These are phyloP conservation scores for Saturnispora diversa DNA, from an alignment of 805 yeast genomes.

Conservation along the genomic window DNA sequence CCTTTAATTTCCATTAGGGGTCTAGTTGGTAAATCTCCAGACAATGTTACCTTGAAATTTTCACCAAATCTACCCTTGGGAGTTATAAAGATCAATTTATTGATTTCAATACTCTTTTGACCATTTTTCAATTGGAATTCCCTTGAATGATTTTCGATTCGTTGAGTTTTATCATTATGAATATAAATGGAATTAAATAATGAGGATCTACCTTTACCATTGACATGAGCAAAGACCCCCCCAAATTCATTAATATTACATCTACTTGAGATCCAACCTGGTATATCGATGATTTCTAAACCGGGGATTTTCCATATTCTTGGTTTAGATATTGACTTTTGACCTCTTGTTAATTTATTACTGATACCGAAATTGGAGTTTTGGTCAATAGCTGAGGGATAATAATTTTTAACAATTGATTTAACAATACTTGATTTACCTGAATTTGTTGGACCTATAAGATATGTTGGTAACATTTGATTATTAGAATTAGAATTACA, in stretches of 20 bases:
- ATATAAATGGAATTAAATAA: neutral
- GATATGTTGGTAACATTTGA: conserved; percentile 13
- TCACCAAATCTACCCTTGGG: conserved; percentile 9
- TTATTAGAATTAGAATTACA: conserved; percentile 2
- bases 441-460: conserved; percentile 26
- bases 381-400: conserved; percentile 1
- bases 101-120: neutral
- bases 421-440: conserved; percentile 24
- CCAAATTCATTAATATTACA: conserved; percentile 14
- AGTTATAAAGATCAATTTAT: conserved; percentile 5
- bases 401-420: neutral
- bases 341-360: conserved; percentile 7
- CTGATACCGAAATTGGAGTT: conserved; percentile 2
- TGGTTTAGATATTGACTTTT: conserved; percentile 10
- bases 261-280: conserved; percentile 24
- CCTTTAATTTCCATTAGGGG: neutral
- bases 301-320: conserved; percentile 15
- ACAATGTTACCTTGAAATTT: neutral
- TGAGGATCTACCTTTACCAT: conserved; percentile 1
- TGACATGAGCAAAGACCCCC: conserved; percentile 7
- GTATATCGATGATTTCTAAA: conserved; percentile 23
- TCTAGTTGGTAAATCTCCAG: conserved; percentile 8
- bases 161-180: neutral
- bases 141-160: neutral
- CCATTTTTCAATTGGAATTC: neutral